phyloP scores from a whole-genome alignment of 1,139 yeast genomes.

The Sugiyamaella castrensis region DNA sequence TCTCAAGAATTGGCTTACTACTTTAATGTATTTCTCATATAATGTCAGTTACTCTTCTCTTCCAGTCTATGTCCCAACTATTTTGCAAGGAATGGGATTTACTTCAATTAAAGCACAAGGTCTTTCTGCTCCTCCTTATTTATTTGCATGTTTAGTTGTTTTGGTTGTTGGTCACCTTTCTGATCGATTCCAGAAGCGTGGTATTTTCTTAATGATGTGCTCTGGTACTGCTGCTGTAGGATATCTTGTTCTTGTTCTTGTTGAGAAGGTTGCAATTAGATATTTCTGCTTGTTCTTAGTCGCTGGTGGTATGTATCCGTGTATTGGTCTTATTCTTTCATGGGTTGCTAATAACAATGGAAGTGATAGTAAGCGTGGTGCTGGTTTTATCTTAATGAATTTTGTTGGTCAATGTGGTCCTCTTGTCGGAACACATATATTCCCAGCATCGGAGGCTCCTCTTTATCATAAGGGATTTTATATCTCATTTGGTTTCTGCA shows the following conservation, averaged over 20 bases:
- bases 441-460: conserved; percentile 31
- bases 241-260: conserved; percentile 28
- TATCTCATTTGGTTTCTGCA: conserved; percentile 26
- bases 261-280: conserved; percentile 24
- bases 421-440: conserved; percentile 32
- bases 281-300: conserved; percentile 32
- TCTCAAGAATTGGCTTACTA: conserved; percentile 21
- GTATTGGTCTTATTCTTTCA: conserved; percentile 28
- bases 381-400: conserved; percentile 30
- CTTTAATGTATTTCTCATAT: conserved; percentile 27
- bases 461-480: conserved; percentile 29
- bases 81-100: conserved; percentile 36
- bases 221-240: conserved; percentile 28
- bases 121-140: conserved; percentile 39
- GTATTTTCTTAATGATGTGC: conserved; percentile 23
- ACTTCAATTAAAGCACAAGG: conserved; percentile 29
- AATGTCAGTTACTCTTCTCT: conserved; percentile 31
- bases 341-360: conserved; percentile 35
- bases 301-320: conserved; percentile 31
- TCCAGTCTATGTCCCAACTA: conserved; percentile 36
- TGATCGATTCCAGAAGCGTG: conserved; percentile 25
- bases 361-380: conserved; percentile 29
- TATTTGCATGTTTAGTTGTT: conserved; percentile 34
- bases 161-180: conserved; percentile 19
- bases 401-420: conserved; percentile 35